These are phyloP conservation scores for Serpula lacrymans DNA, from an alignment of 768 basidiomycete genomes.

Conservation along the genomic window DNA sequence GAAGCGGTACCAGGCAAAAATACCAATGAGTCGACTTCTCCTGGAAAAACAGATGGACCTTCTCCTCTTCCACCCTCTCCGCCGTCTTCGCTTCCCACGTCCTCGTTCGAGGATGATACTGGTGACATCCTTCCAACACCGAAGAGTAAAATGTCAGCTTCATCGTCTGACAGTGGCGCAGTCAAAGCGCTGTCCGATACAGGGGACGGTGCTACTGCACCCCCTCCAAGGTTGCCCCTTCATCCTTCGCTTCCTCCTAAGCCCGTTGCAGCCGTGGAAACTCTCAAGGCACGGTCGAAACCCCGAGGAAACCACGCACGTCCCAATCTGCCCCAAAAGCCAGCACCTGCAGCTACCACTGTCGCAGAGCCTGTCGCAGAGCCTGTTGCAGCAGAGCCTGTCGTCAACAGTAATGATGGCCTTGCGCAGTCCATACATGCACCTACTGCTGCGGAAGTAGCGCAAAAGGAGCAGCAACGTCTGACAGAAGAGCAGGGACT, in stretches of 20 bases:
- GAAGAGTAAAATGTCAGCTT: slow-evolving; percentile 10
- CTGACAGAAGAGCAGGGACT: slow-evolving; percentile 29
- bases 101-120: slow-evolving; percentile 15
- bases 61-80: slow-evolving; percentile 10
- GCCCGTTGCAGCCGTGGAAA: slow-evolving; percentile 29
- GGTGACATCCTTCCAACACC: slow-evolving; percentile 15
- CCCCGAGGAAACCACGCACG: slow-evolving; percentile 10
- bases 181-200: slow-evolving; percentile 8
- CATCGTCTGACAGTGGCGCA: slow-evolving; percentile 4
- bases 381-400: slow-evolving; percentile 11
- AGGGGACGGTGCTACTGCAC: no score
- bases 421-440: slow-evolving; percentile 26
- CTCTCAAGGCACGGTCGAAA: slow-evolving; percentile 9
- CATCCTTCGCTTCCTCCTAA: slow-evolving; percentile 50
- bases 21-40: slow-evolving; percentile 9
- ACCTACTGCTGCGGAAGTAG: slow-evolving; percentile 12
- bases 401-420: slow-evolving; percentile 15
- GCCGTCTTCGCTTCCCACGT: not conserved
- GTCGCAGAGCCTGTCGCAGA: not conserved
- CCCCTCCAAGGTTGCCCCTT: slow-evolving; percentile 21
- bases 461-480: slow-evolving; percentile 21
- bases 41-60: slow-evolving; percentile 5
- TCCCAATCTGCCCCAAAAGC: slow-evolving; percentile 13
- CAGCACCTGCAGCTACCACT: slow-evolving; percentile 1
- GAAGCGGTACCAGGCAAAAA: slow-evolving; percentile 19